Percentiles rank a stretch among this genome's conserved stretches.
Evolutionary conservation across 2,329 filamentous ascomycete genomes (phyloP).

Genomic region (Aspergillus udagawae): DNA sequence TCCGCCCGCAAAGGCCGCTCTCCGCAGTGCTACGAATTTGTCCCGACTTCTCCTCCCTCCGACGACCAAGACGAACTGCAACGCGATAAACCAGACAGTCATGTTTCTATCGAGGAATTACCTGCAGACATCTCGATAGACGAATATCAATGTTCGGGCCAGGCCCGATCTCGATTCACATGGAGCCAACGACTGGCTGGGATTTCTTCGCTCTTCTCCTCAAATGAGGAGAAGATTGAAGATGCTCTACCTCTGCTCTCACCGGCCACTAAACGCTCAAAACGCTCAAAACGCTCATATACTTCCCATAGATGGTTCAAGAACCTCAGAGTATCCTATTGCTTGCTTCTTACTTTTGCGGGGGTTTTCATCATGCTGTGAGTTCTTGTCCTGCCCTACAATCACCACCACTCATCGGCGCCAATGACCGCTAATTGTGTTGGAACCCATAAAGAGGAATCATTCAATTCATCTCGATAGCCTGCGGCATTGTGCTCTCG

Average conservation of each 20-base stretch:
- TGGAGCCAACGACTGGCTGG: conserved; percentile 10
- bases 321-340: conserved; percentile 13
- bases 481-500: conserved; percentile 34
- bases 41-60: neutral
- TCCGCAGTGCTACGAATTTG: neutral
- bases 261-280: neutral
- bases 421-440: conserved; percentile 2
- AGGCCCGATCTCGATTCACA: neutral
- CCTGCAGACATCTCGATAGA: neutral
- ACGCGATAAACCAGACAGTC: neutral
- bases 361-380: conserved; percentile 33
- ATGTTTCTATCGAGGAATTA: neutral
- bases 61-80: neutral
- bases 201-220: conserved; percentile 7
- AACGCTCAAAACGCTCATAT: conserved; percentile 2
- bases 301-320: conserved; percentile 7
- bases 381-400: conserved; percentile 5
- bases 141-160: neutral
- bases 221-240: conserved; percentile 1
- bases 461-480: conserved; percentile 38
- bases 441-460: conserved; percentile 28
- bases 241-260: conserved; percentile 9
- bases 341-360: conserved; percentile 16
- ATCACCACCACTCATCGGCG: neutral
- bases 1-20: neutral